Evolutionary conservation across 2,329 filamentous ascomycete genomes (phyloP), one percentile per base, ranked within the genome.

Genomic region (Fusarium irregulare): DNA sequence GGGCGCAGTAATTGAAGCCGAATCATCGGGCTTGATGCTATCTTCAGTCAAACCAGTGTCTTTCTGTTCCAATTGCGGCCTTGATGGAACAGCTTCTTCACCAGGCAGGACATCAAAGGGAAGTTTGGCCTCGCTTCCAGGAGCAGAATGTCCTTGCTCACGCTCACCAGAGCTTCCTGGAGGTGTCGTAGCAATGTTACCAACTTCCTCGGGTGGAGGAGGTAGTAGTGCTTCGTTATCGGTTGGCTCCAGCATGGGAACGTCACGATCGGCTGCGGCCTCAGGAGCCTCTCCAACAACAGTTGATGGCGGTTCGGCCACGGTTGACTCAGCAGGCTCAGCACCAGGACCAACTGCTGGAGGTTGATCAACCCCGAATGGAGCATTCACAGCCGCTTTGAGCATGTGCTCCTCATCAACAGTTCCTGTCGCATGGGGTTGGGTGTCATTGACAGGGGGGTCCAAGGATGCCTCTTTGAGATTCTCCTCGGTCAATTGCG

Each of bases 151-250:
- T 1, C 56, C 55, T 9, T 66, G 63, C 12, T 30, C 28, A 30
- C 28, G 28, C 12, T 30, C 74, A 5, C 79, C 77, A 18, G 74
- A 67, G 53, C 74, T 77, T 66, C 63, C 63, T 4, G 63, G 55
- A 6, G 80, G 79, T 2, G 73, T 73, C 8, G 78, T 78, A 13
- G 76, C 72, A 56, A 82, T 82, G 18, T 82, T 82, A 28, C 80
- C 80, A 12, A 82, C 80, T 63, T 82, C 78, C 25, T 82, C 80
- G 0, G 76, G 79, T 1, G 80, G 80, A 10, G 80, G 80, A 12
- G 79, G 80, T 2, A 81, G 63, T 16, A 81, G 56, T 7, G 77
- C 56, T 2, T 75, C 75, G 11, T 28, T 66, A 18, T 63, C 64
- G 3, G 66, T 44, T 8, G 72, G 62, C 16, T 72, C 70, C 11